Base-by-base conservation (phyloP, 2,329 filamentous ascomycete species). In the Camillea tinctor region DNA sequence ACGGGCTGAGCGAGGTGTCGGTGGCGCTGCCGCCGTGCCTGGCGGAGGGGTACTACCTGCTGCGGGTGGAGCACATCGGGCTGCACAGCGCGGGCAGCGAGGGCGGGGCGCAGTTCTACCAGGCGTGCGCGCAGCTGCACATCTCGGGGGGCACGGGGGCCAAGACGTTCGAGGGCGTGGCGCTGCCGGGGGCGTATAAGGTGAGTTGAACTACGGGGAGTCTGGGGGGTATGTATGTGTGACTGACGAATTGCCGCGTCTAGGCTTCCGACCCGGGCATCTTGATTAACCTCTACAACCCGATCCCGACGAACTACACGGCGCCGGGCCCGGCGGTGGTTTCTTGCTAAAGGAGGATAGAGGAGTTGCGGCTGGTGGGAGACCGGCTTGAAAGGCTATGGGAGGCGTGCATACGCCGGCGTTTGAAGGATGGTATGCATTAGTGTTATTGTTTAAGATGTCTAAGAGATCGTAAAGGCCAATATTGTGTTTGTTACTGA, bases 61-160 rank as follows among this genome's bases (percentile, higher is more conserved):
- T 75, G 4, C 72, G 73, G 22, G 70, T 69, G 20, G 74, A 75
- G 63, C 74, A 75, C 52, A 69, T 75, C 36, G 73, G 61, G 7
- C 64, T 75, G 7, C 74, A 75, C 54, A 68, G 64, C 24, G 71
- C 74, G 2, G 62, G 65, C 1, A 59, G 3, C 20, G 64, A 64
- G 7, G 64, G 68, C 36, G 71, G 71, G 54, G 73, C 73, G 22
- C 71, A 71, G 68, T 73, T 73, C 60, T 74, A 72, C 59, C 64
- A 69, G 26, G 66, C 60, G 20, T 74, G 72, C 53, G 69, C 67
- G 5, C 72, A 74, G 55, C 55, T 74, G 19, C 63, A 66, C 48
- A 68, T 74, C 51, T 66, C 68, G 7, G 69, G 72, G 23, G 67
- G 69, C n/a, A n/a, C n/a, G n/a, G 52, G 73, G 73, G n/a, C 68